Evolutionary conservation across 2,329 filamentous ascomycete species (phyloP), one percentile per base, ranked within the genome.

Genomic region (Thelonectria rubi): DNA sequence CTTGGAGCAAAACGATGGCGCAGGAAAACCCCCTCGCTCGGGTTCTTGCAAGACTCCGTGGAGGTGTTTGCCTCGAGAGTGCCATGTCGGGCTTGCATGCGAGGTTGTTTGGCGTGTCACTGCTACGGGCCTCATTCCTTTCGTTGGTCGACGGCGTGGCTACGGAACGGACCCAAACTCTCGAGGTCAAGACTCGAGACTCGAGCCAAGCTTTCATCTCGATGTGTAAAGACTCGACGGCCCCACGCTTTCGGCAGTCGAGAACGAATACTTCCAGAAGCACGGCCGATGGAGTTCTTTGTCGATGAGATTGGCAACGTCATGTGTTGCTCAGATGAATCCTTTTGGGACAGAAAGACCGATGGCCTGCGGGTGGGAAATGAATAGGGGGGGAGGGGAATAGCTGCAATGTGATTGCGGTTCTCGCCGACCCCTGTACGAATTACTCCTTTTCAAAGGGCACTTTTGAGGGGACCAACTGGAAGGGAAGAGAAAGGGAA

Each of bases 241-340:
- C 54, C 50, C 68, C 57, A 66, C 46, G 60, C 43, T 32, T n/a
- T 50, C 46, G 52, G 60, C 59, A 56, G 49, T 60, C 15, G n/a
- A 40, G 55, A 50, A 51, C 49, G 39, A 63, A 66, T 54, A 51
- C 56, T 66, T 70, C 63, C 51, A 70, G 65, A 70, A 68, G 49
- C 21, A 45, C 42, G 58, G 24, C 52, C 10, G 26, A 45, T 42
- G 55, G 54, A 54, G 55, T 45, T 47, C 47, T 59, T 64, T 24
- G 24, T 24, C 12, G 37, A 50, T 62, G 58, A 62, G 56, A 55
- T 47, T 48, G 45, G 17, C 10, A 54, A 51, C 54, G 40, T 56
- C 52, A 57, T 53, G 40, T 58, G 17, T 32, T 46, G 43, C 15
- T 18, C 47, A 34, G 9, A 34, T 14, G 15, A 43, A 34, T 55